Conservation (phyloP, 1,139 yeast genomes). For the Saccharomyces hybrid region DNA sequence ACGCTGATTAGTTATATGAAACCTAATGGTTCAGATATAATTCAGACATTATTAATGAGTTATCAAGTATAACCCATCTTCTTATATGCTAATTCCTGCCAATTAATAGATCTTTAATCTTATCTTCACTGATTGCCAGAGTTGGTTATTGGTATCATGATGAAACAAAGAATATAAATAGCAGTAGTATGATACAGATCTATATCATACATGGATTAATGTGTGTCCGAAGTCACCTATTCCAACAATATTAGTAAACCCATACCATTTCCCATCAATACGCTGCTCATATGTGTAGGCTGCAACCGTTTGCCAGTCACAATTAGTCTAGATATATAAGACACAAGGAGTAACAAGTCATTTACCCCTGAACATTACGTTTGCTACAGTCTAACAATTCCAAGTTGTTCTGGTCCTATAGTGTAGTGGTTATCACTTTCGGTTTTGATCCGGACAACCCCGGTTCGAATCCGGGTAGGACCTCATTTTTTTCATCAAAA, state of each 20-base stretch:
- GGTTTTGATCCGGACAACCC: constrained; percentile 80
- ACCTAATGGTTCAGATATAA: not conserved
- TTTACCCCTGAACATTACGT: not conserved
- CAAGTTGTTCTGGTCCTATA: constrained; percentile 31
- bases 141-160: not conserved
- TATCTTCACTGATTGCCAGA: not conserved
- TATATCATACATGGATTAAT: not conserved
- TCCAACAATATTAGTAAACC: not conserved
- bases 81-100: not conserved
- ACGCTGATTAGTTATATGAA: not conserved
- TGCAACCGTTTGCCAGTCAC: not conserved
- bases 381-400: not conserved
- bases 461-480: constrained; percentile 95
- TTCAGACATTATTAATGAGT: not conserved
- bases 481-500: constrained; percentile 36
- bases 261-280: not conserved
- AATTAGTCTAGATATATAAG: not conserved
- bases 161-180: not conserved
- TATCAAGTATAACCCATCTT: not conserved
- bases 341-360: not conserved
- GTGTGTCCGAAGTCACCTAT: not conserved
- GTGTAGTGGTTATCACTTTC: constrained; percentile 63
- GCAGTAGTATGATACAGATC: not conserved
- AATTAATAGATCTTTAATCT: no score
- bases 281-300: not conserved